These are phyloP conservation scores for Lathyrus oleraceus DNA, from an alignment of 306 rosid species.

Conservation along the genomic window DNA sequence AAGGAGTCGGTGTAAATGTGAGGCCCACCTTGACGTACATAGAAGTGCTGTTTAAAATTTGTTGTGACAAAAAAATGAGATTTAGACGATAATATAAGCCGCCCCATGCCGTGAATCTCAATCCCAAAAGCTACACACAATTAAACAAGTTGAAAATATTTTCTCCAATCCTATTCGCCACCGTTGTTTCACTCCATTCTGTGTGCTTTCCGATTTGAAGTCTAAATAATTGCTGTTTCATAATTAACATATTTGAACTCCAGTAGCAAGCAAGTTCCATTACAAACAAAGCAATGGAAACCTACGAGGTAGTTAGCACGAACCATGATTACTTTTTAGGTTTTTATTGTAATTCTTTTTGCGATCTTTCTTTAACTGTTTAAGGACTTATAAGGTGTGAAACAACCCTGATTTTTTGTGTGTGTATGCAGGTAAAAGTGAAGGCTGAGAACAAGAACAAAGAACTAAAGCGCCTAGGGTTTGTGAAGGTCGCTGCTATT, in stretches of 20 bases:
- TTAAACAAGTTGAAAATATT: conserved; percentile 5
- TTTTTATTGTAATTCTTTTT: not conserved
- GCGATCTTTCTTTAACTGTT: not conserved
- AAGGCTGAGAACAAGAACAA: conserved; percentile 40
- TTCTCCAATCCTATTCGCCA: not conserved
- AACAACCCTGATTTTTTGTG: no score
- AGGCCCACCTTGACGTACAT: conserved; percentile 27
- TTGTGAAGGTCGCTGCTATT: conserved; percentile 61
- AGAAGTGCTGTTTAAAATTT: conserved; percentile 28
- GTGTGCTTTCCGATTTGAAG: not conserved
- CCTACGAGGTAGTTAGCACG: conserved; percentile 39
- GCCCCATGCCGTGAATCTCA: not conserved
- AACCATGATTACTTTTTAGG: not conserved
- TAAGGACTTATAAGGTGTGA: no score
- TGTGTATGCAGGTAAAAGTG: conserved; percentile 37
- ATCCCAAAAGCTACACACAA: not conserved
- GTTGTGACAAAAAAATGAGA: not conserved
- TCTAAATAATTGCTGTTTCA: not conserved
- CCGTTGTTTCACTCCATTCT: conserved; percentile 19
- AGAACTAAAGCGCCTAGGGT: conserved; percentile 62
- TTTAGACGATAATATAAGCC: conserved; percentile 4
- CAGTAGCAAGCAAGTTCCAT: not conserved
- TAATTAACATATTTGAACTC: conserved; percentile 7
- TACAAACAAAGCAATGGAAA: conserved; percentile 41
- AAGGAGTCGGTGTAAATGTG: conserved; percentile 33